Evolutionary conservation across 225 moss, liverwort and hornwort species (phyloP), one percentile per base, ranked within the genome.

Genomic region (Physcomitrium patens): DNA sequence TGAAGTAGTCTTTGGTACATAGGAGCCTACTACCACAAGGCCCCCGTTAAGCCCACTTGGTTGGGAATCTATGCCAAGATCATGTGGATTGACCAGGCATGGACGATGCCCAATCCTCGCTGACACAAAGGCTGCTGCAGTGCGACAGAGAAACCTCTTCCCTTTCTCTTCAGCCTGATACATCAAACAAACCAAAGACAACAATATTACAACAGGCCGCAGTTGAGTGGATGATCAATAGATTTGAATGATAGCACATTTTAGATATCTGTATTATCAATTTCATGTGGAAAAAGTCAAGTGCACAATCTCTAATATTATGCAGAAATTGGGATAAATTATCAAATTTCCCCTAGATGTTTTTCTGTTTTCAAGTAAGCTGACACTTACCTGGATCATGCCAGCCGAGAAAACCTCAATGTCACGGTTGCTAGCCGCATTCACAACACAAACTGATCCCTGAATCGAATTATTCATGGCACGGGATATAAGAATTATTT

Each of bases 81-180:
- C 94, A 45, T 76, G 58, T 56, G 96, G 94, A 76, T 66, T 86
- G 72, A 89, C 79, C 37, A 86, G 80, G 68, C 78, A 46, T 27
- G 91, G 89, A 77, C 81, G 87, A 50, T 92, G 86, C 10, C 96
- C 96, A 47, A 91, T 91, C 60, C 94, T 89, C 18, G 96, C 96
- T 45, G 96, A 96, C 26, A 96, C 96, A 80, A 96, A 96, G 61
- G 91, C 87, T 72, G 96, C 96, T 71, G 96, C 96, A 63, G 94
- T 96, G 67, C 96, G 86, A 81, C 96, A 94, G 11, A 96, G 77
- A 74, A 89, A 96, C 43, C 41, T 87, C 81, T 92, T 94, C 14
- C 96, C 94, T 77, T 71, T 86, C 49, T 76, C 88, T 84, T 96
- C 96, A 58, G 96, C 96, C 96, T 96, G 82, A 16, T 72, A 14